Evolutionary conservation across 2,329 filamentous ascomycete genomes (phyloP), one percentile per base, ranked within the genome.

Genomic region (Aspergillus glaucus): DNA sequence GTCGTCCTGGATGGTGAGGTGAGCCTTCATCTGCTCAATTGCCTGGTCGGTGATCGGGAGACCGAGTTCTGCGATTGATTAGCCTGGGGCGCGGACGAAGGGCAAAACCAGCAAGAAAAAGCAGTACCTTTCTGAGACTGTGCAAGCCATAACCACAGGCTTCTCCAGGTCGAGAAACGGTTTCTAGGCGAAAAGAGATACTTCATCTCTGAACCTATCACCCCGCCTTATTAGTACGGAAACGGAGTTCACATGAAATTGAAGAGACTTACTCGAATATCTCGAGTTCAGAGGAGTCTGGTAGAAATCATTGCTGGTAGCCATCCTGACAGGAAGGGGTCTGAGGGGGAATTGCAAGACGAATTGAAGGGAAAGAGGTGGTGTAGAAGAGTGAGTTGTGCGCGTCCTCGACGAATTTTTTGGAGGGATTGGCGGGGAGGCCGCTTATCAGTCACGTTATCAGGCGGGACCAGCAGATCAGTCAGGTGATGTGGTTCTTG

Each of bases 61-160:
- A 2, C 89, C 89, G 2, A 95, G 79, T 68, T 91, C 86, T 66
- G 52, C 37, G 50, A 49, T 46, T 43, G 43, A 51, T 61, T 56
- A 62, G 62, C 55, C 24, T 28, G 21, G 14, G 40, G 2, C 19
- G 5, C 34, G 21, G 22, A 42, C 22, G 40, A 42, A 24, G 22
- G 21, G 40, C 22, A 28, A 10, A 43, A 15, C 10, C 24, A 45
- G 47, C 46, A 48, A 44, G 26, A 44, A 17, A 28, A 37, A 42
- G 54, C 28, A 21, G 50, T 64, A 68, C 65, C 65, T 67, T 84
- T 84, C 75, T 95, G 86, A 8, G 80, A 77, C 75, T 95, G 85
- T 21, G 90, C 90, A 9, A 95, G 85, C 71, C 79, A 84, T 41
- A 92, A 75, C 91, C 91, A 96, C 15, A 95, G 81, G 66, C 87